These are phyloP conservation scores for Rubroboletus satanas DNA, from an alignment of 768 basidiomycete genomes.

Conservation along the genomic window DNA sequence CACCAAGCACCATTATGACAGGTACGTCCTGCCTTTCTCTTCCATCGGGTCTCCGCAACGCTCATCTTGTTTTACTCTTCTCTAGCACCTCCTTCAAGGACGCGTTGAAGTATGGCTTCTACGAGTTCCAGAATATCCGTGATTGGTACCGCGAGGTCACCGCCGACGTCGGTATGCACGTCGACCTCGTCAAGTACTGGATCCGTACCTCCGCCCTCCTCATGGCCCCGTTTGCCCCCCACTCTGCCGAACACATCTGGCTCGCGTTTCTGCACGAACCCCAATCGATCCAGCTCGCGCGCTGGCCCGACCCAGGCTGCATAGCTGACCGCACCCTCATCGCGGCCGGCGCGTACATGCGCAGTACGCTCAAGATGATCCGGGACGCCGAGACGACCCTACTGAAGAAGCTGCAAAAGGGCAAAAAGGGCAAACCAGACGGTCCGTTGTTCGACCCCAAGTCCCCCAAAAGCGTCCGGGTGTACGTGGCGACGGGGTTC, in stretches of 20 bases:
- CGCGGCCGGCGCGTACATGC: slow-evolving; percentile 82
- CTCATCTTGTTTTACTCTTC: slow-evolving; percentile 27
- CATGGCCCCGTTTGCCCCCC: slow-evolving; percentile 84
- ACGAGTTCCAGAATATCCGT: slow-evolving; percentile 86
- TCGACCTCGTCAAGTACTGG: slow-evolving; percentile 81
- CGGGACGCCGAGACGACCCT: slow-evolving; percentile 81
- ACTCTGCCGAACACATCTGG: slow-evolving; percentile 93
- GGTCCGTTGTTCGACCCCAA: slow-evolving; percentile 73
- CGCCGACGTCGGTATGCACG: slow-evolving; percentile 86
- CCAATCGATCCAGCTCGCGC: slow-evolving; percentile 75
- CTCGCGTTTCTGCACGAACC: slow-evolving; percentile 64
- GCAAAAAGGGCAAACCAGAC: slow-evolving; percentile 53
- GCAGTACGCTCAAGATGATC: slow-evolving; percentile 84
- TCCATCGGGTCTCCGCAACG: not conserved
- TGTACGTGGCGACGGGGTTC: slow-evolving; percentile 90
- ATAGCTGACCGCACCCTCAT: slow-evolving; percentile 62
- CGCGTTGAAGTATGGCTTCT: slow-evolving; percentile 92
- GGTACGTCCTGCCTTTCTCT: slow-evolving; percentile 48
- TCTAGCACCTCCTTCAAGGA: slow-evolving; percentile 91
- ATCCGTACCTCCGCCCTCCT: slow-evolving; percentile 77
- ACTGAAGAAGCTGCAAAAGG: slow-evolving; percentile 77
- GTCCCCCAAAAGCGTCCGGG: slow-evolving; percentile 75
- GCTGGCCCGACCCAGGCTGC: slow-evolving; percentile 68
- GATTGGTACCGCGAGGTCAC: slow-evolving; percentile 98
- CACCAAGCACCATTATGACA: slow-evolving; percentile 76